Conservation (phyloP, 805 yeast genomes). For the Maudiozyma pseudohumilis region DNA sequence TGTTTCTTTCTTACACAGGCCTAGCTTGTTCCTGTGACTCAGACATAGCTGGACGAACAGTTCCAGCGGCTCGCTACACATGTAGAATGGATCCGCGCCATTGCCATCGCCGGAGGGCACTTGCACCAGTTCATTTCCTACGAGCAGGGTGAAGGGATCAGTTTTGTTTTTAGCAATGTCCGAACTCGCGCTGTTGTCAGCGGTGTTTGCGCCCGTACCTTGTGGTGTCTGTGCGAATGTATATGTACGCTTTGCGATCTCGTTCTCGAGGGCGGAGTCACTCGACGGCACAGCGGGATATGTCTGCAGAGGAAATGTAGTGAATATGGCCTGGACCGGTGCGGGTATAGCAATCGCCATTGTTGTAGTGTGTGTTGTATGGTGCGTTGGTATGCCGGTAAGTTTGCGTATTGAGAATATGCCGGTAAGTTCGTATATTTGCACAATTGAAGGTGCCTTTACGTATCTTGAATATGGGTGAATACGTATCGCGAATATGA, state of each 20-base stretch:
- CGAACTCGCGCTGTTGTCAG: neutral
- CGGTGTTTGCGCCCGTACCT: no score
- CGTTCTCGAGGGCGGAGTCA: conserved; percentile 21
- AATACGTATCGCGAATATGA: no score
- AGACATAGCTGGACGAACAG: conserved; percentile 35
- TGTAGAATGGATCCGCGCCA: neutral
- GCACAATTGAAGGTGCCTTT: no score
- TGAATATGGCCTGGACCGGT: conserved; percentile 29
- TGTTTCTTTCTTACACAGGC: no score
- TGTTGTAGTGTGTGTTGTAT: no score
- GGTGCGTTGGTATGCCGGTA: no score
- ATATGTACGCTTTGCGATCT: conserved; percentile 15
- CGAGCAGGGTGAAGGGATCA: neutral
- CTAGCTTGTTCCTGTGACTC: conserved; percentile 35
- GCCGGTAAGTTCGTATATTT: no score
- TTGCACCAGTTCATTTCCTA: neutral
- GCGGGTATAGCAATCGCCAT: conserved; percentile 4
- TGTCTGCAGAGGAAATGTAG: conserved; percentile 40
- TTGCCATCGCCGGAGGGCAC: no score
- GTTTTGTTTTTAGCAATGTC: neutral
- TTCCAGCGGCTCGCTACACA: conserved; percentile 36
- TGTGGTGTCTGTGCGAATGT: conserved; percentile 9
- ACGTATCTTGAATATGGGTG: no score
- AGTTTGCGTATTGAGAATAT: no score
- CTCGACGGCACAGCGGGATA: conserved; percentile 32